These are phyloP conservation scores for Pulveroboletus ravenelii DNA, from an alignment of 768 basidiomycete species.

Conservation along the genomic window DNA sequence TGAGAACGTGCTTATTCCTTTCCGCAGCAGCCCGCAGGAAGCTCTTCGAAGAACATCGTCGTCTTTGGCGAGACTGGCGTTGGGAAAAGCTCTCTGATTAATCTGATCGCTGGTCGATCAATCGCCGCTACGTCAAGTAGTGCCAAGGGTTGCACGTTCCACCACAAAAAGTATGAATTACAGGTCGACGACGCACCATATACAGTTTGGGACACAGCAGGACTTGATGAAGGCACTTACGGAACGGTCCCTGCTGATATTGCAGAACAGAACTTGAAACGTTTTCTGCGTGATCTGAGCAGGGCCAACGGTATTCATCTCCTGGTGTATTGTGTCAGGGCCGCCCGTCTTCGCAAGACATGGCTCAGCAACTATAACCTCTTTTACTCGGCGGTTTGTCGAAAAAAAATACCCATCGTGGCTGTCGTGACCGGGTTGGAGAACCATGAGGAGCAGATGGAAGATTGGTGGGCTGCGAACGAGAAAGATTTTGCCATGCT, in stretches of 20 bases:
- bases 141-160: constrained; percentile 34
- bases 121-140: constrained; percentile 32
- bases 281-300: constrained; percentile 22
- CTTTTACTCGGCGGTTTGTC: constrained; percentile 34
- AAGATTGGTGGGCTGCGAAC: constrained; percentile 33
- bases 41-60: constrained; percentile 22
- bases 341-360: constrained; percentile 24
- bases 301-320: constrained; percentile 28
- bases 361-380: constrained; percentile 34
- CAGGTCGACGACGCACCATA: constrained; percentile 20
- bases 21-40: constrained; percentile 8
- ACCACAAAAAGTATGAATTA: constrained; percentile 25
- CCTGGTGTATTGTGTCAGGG: constrained; percentile 32
- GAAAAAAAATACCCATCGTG: constrained; percentile 35
- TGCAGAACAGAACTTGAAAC: constrained; percentile 25
- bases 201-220: constrained; percentile 36
- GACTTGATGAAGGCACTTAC: constrained; percentile 34
- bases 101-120: constrained; percentile 38
- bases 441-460: constrained; percentile 30
- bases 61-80: constrained; percentile 30
- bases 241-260: constrained; percentile 29
- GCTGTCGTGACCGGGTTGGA: constrained; percentile 36
- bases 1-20: constrained; percentile 3
- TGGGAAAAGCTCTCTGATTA: constrained; percentile 41
- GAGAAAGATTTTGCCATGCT: constrained; percentile 22